phyloP scores from a whole-genome alignment of 2,329 filamentous ascomycete genomes.

The Cercospora berteroae region DNA sequence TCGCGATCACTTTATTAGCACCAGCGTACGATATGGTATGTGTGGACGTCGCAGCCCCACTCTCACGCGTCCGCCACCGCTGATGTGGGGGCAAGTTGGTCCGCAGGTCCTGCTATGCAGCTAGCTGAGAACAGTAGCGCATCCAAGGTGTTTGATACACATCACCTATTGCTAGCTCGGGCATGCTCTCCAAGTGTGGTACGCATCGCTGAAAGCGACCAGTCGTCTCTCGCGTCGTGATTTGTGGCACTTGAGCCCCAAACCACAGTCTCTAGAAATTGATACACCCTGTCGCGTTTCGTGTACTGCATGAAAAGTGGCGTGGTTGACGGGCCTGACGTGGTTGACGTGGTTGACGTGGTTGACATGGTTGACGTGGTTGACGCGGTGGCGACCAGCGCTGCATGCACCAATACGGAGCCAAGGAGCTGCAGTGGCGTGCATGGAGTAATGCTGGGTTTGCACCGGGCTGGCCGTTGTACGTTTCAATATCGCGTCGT shows the following conservation, averaged over 20 bases:
- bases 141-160: not conserved
- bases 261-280: not conserved
- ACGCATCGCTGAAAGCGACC: not conserved
- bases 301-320: not conserved
- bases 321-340: not conserved
- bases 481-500: not conserved
- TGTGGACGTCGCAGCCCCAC: not conserved
- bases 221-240: not conserved
- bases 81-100: not conserved
- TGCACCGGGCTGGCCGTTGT: not conserved
- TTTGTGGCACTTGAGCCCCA: not conserved
- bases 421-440: not conserved
- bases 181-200: not conserved
- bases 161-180: not conserved
- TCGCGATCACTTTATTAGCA: not conserved
- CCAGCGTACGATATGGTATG: not conserved
- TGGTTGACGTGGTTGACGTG: not conserved
- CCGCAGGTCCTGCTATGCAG: slow-evolving; percentile 2
- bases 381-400: not conserved
- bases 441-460: not conserved
- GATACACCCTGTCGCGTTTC: not conserved
- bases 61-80: not conserved
- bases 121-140: slow-evolving; percentile 8
- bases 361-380: not conserved
- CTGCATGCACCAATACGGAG: not conserved